Conservation (phyloP, 225 moss, liverwort and hornwort genomes). For the Rhytidiadelphus loreus region DNA sequence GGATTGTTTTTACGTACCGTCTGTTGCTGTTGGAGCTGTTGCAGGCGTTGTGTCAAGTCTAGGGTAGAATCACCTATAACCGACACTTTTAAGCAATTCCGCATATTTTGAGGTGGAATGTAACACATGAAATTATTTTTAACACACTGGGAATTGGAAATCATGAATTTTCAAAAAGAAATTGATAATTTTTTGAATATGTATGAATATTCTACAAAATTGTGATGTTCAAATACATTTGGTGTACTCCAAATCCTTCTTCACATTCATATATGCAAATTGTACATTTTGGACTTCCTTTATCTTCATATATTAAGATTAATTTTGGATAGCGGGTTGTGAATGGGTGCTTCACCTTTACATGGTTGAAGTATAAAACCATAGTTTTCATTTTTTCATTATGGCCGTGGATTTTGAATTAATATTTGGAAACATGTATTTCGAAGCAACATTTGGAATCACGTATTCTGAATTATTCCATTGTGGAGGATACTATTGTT, state of each 20-base stretch:
- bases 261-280: not conserved
- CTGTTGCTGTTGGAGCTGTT: not conserved
- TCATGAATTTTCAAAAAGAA: not conserved
- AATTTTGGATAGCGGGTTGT: no score
- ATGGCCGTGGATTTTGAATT: not conserved
- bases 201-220: not conserved
- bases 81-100: not conserved
- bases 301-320: not conserved
- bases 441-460: no score
- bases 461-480: not conserved
- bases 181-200: not conserved
- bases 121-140: not conserved
- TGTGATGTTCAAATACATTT: not conserved
- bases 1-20: not conserved
- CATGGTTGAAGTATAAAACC: not conserved
- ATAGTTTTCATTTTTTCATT: not conserved
- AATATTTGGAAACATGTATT: not conserved
- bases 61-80: not conserved
- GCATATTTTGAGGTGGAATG: not conserved
- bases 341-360: not conserved
- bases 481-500: no score
- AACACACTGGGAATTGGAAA: not conserved
- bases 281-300: not conserved
- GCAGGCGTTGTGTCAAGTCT: not conserved
- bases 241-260: not conserved